Evolutionary conservation across 2,329 filamentous ascomycete genomes (phyloP).

Genomic region (Chrysosporium keratinophilum): DNA sequence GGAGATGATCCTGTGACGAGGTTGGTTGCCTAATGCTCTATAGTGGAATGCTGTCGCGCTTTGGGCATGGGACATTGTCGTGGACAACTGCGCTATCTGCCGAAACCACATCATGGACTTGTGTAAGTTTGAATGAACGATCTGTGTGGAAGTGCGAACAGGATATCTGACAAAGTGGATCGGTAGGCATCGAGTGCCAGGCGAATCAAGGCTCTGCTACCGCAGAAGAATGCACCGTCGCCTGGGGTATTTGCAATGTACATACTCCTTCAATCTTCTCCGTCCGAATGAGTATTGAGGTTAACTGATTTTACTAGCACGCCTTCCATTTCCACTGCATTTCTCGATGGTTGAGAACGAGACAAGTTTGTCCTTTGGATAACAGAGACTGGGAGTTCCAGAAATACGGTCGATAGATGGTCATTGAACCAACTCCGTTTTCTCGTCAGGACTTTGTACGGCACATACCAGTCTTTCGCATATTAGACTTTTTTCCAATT

Average conservation of each 20-base stretch:
- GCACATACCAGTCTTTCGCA: background rate
- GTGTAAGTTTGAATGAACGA: slow-evolving; percentile 46
- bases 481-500: background rate
- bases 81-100: slow-evolving; percentile 99
- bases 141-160: background rate
- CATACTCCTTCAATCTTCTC: slow-evolving; percentile 31
- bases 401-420: slow-evolving; percentile 69
- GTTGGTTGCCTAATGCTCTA: background rate
- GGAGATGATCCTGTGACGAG: background rate
- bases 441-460: background rate
- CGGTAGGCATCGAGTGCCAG: slow-evolving; percentile 85
- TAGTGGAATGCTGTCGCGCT: slow-evolving; percentile 98
- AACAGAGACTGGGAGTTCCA: slow-evolving; percentile 99
- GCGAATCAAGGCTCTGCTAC: slow-evolving; percentile 96
- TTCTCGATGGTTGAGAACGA: slow-evolving; percentile 97
- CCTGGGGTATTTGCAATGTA: slow-evolving; percentile 98
- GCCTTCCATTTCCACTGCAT: slow-evolving; percentile 99
- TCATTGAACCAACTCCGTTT: background rate
- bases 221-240: slow-evolving; percentile 95
- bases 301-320: slow-evolving; percentile 50
- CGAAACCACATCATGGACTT: slow-evolving; percentile 99
- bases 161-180: background rate
- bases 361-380: slow-evolving; percentile 93
- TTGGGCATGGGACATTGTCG: slow-evolving; percentile 99
- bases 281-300: background rate